These are phyloP conservation scores for Claviceps sp. DNA, from an alignment of 2,329 filamentous ascomycete species.

Conservation along the genomic window DNA sequence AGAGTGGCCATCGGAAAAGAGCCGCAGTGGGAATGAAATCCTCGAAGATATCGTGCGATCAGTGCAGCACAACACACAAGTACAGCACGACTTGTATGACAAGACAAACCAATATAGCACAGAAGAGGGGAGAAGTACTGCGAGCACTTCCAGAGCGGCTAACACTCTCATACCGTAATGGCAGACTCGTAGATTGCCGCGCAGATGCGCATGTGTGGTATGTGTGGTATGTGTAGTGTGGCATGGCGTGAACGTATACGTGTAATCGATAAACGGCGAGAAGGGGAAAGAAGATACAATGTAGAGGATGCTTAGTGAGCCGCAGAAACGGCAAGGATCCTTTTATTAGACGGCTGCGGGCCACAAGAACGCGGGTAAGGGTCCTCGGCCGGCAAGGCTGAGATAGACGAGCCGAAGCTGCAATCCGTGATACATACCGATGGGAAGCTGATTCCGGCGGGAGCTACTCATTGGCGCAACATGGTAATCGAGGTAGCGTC, in stretches of 20 bases:
- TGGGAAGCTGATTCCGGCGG: not conserved
- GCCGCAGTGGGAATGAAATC: not conserved
- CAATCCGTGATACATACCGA: not conserved
- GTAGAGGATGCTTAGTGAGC: not conserved
- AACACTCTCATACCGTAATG: not conserved
- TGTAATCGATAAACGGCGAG: not conserved
- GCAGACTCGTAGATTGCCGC: slow-evolving; percentile 4
- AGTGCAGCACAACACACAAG: too few species aligned
- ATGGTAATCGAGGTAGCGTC: not conserved
- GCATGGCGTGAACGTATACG: not conserved
- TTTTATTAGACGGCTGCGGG: not conserved
- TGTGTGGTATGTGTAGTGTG: not conserved
- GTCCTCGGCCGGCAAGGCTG: slow-evolving; percentile 1
- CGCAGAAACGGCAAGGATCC: too few species aligned
- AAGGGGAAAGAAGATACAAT: not conserved
- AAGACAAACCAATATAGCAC: not conserved
- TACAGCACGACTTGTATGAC: not conserved
- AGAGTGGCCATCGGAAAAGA: not conserved
- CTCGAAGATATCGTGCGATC: too few species aligned
- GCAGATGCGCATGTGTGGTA: not conserved
- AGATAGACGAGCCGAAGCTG: slow-evolving; percentile 5
- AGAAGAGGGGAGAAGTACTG: not conserved
- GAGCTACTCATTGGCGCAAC: not conserved
- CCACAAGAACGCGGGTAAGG: not conserved
- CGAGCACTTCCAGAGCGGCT: not conserved